Evolutionary conservation across 306 rosid genomes (phyloP).

Genomic region (Begonia loranthoides): DNA sequence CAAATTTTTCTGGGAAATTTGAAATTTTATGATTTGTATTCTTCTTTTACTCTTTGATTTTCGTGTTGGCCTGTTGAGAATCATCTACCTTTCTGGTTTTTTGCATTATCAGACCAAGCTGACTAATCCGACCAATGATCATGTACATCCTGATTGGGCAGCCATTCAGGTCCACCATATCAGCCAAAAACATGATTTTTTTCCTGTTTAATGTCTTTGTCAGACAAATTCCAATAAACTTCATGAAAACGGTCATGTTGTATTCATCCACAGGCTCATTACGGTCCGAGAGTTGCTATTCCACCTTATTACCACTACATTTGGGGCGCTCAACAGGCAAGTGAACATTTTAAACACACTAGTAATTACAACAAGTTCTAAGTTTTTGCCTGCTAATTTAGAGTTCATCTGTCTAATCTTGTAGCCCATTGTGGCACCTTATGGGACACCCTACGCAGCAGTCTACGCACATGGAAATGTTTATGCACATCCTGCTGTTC

Average conservation of each 20-base stretch:
- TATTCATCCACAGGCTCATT: conserved; percentile 50
- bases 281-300: conserved; percentile 72
- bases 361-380: background rate
- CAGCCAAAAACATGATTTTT: conserved; percentile 2
- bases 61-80: background rate
- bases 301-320: conserved; percentile 85
- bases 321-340: conserved; percentile 97
- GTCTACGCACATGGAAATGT: conserved; percentile 75
- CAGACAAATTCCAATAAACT: background rate
- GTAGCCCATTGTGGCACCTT: conserved; percentile 84
- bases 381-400: background rate
- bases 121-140: conserved; percentile 40
- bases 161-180: conserved; percentile 72
- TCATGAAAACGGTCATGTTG: background rate
- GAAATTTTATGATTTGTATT: conserved; percentile 1
- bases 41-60: background rate
- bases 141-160: conserved; percentile 88
- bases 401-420: conserved; percentile 1
- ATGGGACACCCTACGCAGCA: conserved; percentile 81
- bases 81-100: background rate
- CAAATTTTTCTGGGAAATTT: background rate
- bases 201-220: background rate
- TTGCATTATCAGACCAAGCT: conserved; percentile 49
- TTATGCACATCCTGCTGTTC: conserved; percentile 60
- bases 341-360: conserved; percentile 4